A percentile compares a stretch with the other conserved stretches of the same genome.
Evolutionary conservation across 257 asterid species (phyloP).

Genomic region (Fraxinus quadrangulata): DNA sequence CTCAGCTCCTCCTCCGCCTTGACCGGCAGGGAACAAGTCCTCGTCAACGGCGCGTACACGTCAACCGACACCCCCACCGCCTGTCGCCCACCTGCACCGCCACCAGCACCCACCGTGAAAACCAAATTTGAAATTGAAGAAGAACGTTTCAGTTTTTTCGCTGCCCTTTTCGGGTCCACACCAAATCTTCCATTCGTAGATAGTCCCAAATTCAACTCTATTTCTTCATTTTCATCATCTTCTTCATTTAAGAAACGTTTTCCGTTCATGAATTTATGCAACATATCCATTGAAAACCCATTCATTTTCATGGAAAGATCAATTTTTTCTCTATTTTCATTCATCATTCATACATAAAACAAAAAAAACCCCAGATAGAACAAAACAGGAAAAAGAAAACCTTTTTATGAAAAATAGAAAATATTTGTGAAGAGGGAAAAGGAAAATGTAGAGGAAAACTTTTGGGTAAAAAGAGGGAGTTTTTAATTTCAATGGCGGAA

Average conservation of each 20-base stretch:
- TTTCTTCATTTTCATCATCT: constrained; percentile 32
- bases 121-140: constrained; percentile 49
- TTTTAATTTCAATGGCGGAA: not conserved
- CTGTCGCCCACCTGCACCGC: constrained; percentile 19
- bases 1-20: constrained; percentile 62
- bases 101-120: constrained; percentile 25
- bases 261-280: constrained; percentile 26
- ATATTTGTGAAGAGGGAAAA: not conserved
- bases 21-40: constrained; percentile 67
- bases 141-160: constrained; percentile 58
- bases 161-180: constrained; percentile 47
- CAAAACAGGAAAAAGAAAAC: no score
- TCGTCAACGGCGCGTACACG: constrained; percentile 41
- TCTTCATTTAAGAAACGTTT: constrained; percentile 2
- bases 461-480: not conserved
- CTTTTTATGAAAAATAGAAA: no score
- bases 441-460: not conserved
- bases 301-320: constrained; percentile 21
- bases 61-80: constrained; percentile 32
- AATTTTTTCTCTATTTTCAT: constrained; percentile 16
- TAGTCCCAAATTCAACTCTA: constrained; percentile 76
- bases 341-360: constrained; percentile 31
- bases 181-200: constrained; percentile 83
- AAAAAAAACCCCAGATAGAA: constrained; percentile 1
- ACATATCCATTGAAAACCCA: constrained; percentile 44